Percentiles rank a stretch among this genome's conserved stretches.
phyloP scores from a whole-genome alignment of 2,329 filamentous ascomycete species.

The Aureobasidium subglaciale region DNA sequence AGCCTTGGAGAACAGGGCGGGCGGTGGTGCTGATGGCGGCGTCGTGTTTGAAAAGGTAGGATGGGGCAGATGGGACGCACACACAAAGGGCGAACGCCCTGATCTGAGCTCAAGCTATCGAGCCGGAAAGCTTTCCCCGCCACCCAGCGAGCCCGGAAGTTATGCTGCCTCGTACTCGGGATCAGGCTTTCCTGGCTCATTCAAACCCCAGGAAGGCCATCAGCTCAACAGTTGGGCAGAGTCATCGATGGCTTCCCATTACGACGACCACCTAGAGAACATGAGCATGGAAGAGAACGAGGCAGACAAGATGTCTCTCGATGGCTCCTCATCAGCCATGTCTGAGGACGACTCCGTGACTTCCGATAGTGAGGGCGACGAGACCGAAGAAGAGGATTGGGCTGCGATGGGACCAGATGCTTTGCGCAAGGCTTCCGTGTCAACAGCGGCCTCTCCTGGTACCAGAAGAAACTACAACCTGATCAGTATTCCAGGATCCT shows the following conservation, averaged over 20 bases:
- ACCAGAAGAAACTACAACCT: slow-evolving; percentile 19
- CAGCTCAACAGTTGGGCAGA: slow-evolving; percentile 18
- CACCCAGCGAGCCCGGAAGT: slow-evolving; percentile 41
- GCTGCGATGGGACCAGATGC: slow-evolving; percentile 80
- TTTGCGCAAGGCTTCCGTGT: slow-evolving; percentile 57
- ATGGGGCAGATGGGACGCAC: slow-evolving; percentile 94
- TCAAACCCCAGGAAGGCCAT: not conserved
- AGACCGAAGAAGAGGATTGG: slow-evolving; percentile 96
- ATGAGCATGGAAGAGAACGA: slow-evolving; percentile 71
- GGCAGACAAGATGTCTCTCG: slow-evolving; percentile 91
- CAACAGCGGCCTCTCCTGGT: slow-evolving; percentile 22
- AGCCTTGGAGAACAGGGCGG: slow-evolving; percentile 73
- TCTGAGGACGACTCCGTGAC: slow-evolving; percentile 55
- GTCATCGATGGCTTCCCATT: slow-evolving; percentile 17
- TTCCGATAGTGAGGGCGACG: slow-evolving; percentile 45
- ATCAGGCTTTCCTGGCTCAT: slow-evolving; percentile 25
- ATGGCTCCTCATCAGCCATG: slow-evolving; percentile 61
- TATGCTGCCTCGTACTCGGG: slow-evolving; percentile 29
- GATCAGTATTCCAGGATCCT: slow-evolving; percentile 16
- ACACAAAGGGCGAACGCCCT: slow-evolving; percentile 57
- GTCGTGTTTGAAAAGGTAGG: slow-evolving; percentile 91
- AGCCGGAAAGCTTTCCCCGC: slow-evolving; percentile 38
- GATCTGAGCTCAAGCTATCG: slow-evolving; percentile 28
- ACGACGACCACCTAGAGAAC: slow-evolving; percentile 30
- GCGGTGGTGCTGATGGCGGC: slow-evolving; percentile 55